phyloP scores from a whole-genome alignment of 116 monocot genomes.

The Trichopus zeylanicus region DNA sequence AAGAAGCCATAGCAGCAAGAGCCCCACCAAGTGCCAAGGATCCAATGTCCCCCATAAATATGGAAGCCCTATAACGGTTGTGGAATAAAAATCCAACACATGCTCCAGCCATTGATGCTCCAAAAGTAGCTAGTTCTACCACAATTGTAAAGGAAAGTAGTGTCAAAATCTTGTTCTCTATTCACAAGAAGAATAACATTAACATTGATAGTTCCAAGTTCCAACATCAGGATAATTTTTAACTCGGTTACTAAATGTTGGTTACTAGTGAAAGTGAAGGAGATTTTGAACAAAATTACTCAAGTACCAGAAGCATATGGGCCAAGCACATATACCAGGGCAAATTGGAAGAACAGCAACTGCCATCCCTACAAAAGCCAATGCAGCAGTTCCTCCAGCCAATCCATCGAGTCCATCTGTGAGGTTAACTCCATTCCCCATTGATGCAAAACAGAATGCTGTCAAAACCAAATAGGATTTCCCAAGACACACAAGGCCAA shows the following conservation, averaged over 20 bases:
- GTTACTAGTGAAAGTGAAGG: not conserved
- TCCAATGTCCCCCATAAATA: conserved; percentile 79
- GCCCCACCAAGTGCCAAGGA: conserved; percentile 87
- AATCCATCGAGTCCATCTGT: conserved; percentile 84
- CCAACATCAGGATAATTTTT: not conserved
- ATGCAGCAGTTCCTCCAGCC: conserved; percentile 66
- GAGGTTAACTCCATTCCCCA: conserved; percentile 74
- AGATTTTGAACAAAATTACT: not conserved
- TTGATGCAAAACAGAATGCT: conserved; percentile 55
- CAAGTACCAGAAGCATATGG: not conserved
- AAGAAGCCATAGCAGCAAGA: conserved; percentile 82
- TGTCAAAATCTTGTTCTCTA: not conserved
- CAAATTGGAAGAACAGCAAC: conserved; percentile 71
- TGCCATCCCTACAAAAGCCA: conserved; percentile 71
- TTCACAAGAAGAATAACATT: not conserved
- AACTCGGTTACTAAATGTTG: not conserved
- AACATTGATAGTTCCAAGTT: not conserved
- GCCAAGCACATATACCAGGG: conserved; percentile 37
- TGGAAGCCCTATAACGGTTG: conserved; percentile 72
- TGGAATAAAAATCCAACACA: conserved; percentile 89
- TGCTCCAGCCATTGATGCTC: conserved; percentile 87
- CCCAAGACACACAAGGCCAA: conserved; percentile 65
- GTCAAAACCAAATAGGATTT: conserved; percentile 56
- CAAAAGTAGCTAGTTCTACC: conserved; percentile 77
- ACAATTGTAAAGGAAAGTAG: not conserved